Evolutionary conservation across 495 filamentous ascomycete genomes (phyloP), one percentile per base, ranked within the genome.

Genomic region (Thermothielavioides terrestris): DNA sequence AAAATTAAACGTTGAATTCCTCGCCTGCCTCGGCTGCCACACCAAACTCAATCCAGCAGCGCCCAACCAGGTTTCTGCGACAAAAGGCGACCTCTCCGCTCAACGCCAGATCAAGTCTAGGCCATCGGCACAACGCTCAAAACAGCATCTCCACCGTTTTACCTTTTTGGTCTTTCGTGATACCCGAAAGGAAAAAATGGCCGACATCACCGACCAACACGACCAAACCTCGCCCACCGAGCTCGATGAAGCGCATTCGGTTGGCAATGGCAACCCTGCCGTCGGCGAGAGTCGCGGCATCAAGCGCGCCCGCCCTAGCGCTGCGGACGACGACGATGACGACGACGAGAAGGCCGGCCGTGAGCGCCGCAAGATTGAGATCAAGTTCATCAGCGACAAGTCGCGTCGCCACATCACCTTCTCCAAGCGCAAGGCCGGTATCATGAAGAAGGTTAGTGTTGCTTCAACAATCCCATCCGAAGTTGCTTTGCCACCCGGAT

Each of bases 311-410:
- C 89, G 92, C 66, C 82, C 88, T 56, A 80, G 81, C 59, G 74
- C 79, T 17, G 80, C 80, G 50, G 94, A 98, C 67, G 92, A 99
- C 66, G 94, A 98, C 54, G 92, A 99, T 61, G 92, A 99, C 55
- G 92, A 97, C 60, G 91, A 95, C 62, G 91, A 95, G 65, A 96
- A 96, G 84, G 88, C 88, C 48, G 88, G 89, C 64, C 94, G 92
- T 76, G 92, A 99, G 80, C 83, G 92, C 63, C 80, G 92, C 68
- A 99, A 99, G 83, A 99, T 99, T 61, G 92, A 99, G 74, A 99
- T 99, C 75, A 99, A 99, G 79, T 99, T 99, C 73, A 99, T 99
- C 66, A 89, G 90, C 70, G 92, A 99, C 74, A 99, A 99, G 78
- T 97, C 92, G 74, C 89, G 92, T 75, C 86, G 92, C 49, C 92